These are phyloP conservation scores for Domatiomyces globalis DNA, from an alignment of 2,329 filamentous ascomycete species.

Conservation along the genomic window DNA sequence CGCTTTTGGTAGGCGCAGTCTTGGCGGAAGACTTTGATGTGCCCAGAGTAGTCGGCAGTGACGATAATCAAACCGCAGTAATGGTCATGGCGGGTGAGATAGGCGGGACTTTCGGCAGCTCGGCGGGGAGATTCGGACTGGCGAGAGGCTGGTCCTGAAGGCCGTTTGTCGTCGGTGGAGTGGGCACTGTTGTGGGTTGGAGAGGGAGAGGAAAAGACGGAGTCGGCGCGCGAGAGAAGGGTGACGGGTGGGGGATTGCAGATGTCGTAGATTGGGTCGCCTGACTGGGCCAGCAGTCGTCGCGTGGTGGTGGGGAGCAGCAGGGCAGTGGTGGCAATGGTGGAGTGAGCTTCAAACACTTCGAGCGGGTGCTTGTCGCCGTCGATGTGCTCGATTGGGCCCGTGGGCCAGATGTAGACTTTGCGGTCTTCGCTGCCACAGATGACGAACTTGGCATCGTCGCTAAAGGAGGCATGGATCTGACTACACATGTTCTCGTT, in stretches of 20 bases:
- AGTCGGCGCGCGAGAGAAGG: constrained; percentile 60
- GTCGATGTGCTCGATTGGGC: constrained; percentile 32
- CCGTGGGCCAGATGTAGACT: constrained; percentile 79
- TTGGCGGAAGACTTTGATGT: constrained; percentile 88
- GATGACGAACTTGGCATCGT: constrained; percentile 73
- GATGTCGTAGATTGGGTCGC: constrained; percentile 87
- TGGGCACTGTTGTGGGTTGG: constrained; percentile 28
- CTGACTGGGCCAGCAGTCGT: constrained; percentile 62
- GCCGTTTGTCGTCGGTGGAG: constrained; percentile 20
- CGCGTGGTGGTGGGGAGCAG: constrained; percentile 70
- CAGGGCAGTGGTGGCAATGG: constrained; percentile 76
- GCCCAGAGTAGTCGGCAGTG: constrained; percentile 73
- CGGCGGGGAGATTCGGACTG: constrained; percentile 23
- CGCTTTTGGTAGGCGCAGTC: constrained; percentile 80
- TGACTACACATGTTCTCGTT: constrained; percentile 83
- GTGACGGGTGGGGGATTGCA: constrained; percentile 90
- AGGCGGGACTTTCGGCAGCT: constrained; percentile 59
- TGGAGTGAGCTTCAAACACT: constrained; percentile 77
- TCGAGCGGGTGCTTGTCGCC: constrained; percentile 69
- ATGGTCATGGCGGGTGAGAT: constrained; percentile 62
- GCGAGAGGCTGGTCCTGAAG: constrained; percentile 2
- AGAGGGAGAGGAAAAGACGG: constrained; percentile 36
- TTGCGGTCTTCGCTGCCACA: constrained; percentile 86
- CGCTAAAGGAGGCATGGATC: constrained; percentile 76
- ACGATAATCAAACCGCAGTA: constrained; percentile 77